Evolutionary conservation across 352 stramenopile genomes (phyloP).

Genomic region (Phytophthora chlamydospora): DNA sequence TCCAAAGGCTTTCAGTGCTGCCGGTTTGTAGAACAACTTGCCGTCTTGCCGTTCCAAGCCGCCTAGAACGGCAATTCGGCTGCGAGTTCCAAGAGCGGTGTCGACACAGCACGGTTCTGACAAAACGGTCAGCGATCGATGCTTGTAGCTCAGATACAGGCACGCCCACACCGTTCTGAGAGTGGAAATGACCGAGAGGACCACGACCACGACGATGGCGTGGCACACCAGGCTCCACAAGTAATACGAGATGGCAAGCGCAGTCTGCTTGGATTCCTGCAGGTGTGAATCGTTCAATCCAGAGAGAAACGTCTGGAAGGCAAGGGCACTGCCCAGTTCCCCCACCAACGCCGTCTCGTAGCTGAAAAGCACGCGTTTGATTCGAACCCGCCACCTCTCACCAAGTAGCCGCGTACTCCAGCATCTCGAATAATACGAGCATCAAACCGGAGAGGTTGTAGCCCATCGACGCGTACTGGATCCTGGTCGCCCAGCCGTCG

Average conservation of each 20-base stretch:
- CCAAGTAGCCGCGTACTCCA: constrained; percentile 3
- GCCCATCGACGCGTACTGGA: constrained; percentile 20
- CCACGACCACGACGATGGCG: constrained; percentile 3
- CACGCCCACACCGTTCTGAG: constrained; percentile 1
- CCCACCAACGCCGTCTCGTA: constrained; percentile 14
- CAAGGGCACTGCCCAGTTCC: constrained; percentile 7
- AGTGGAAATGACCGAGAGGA: constrained; percentile 2
- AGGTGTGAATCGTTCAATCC: constrained; percentile 16
- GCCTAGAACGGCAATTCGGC: constrained; percentile 4
- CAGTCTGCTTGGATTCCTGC: not conserved
- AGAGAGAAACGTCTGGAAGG: constrained; percentile 14
- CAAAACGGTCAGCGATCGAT: not conserved
- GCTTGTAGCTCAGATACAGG: constrained; percentile 10
- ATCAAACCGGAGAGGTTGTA: constrained; percentile 19
- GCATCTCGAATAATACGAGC: constrained; percentile 14
- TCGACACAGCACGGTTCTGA: constrained; percentile 14
- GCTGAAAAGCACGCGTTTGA: constrained; percentile 17
- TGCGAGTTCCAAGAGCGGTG: constrained; percentile 1
- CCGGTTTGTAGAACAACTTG: constrained; percentile 9
- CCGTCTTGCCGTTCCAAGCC: constrained; percentile 7
- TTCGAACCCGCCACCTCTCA: constrained; percentile 11
- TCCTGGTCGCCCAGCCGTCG: not conserved
- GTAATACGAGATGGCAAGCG: not conserved
- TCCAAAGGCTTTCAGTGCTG: constrained; percentile 15
- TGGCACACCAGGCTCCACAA: constrained; percentile 10